Evolutionary conservation across 2,329 filamentous ascomycete genomes (phyloP).

Genomic region (Colletotrichum coccodes): DNA sequence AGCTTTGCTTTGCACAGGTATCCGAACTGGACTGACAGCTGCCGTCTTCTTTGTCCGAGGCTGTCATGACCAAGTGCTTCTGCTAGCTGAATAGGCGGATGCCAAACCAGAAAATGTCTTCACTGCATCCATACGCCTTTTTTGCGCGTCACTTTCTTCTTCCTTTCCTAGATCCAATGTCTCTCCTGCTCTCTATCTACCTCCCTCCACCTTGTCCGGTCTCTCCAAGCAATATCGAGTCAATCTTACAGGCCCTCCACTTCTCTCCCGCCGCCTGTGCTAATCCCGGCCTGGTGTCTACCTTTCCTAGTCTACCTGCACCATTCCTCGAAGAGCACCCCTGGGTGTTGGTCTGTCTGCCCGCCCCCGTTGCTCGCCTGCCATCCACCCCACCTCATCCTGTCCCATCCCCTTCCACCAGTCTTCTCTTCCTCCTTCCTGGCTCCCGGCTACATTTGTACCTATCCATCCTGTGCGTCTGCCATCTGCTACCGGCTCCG

Average conservation of each 20-base stretch:
- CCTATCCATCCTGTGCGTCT: slow-evolving; percentile 22
- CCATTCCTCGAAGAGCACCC: not conserved
- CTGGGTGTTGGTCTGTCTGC: slow-evolving; percentile 17
- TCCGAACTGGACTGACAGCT: not conserved
- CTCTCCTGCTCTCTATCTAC: not conserved
- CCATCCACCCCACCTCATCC: slow-evolving; percentile 9
- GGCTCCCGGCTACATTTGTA: slow-evolving; percentile 27
- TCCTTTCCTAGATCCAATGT: not conserved
- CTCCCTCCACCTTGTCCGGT: not conserved
- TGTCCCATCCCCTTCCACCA: not conserved
- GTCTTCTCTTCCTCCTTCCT: slow-evolving; percentile 21
- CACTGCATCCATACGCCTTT: not conserved
- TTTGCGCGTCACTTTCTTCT: not conserved
- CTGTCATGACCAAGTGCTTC: not conserved
- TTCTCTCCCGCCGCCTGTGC: slow-evolving; percentile 12
- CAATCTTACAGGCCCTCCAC: slow-evolving; percentile 17
- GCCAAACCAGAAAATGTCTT: not conserved
- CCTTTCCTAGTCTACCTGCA: not conserved
- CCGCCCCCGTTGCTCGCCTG: not conserved
- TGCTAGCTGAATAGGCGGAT: not conserved
- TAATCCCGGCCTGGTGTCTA: slow-evolving; percentile 2
- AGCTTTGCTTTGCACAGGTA: not conserved
- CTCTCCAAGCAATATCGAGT: slow-evolving; percentile 6
- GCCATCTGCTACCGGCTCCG: slow-evolving; percentile 31
- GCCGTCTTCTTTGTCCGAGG: not conserved